These are phyloP conservation scores for Dunaliella primolecta DNA, from an alignment of 139 green algal genomes.

Conservation along the genomic window DNA sequence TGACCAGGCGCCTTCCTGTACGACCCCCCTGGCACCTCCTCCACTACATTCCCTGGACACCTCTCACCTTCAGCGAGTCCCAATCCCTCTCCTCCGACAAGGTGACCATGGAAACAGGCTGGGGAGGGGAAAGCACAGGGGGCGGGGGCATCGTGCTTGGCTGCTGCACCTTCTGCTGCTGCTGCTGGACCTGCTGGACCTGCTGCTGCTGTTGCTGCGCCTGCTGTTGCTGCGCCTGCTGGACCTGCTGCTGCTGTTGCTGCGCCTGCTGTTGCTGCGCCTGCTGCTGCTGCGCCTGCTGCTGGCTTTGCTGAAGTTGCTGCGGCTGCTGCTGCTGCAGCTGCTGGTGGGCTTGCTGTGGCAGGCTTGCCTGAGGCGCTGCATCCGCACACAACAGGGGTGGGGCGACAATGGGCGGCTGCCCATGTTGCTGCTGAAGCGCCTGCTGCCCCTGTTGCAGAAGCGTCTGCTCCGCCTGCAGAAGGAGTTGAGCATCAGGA, in stretches of 20 bases:
- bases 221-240: not conserved
- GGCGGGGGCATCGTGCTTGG: not conserved
- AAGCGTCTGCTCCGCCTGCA: conserved; percentile 8
- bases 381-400: no score
- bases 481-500: conserved; percentile 3
- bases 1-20: no score
- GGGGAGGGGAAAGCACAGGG: conserved; percentile 1
- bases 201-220: conserved; percentile 17
- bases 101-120: conserved; percentile 14
- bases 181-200: not conserved
- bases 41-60: no score
- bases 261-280: not conserved
- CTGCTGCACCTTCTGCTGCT: not conserved
- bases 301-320: not conserved
- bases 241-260: not conserved
- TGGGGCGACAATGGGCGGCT: not conserved
- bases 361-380: not conserved
- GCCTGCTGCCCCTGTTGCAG: not conserved
- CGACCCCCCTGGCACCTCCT: no score
- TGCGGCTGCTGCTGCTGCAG: conserved; percentile 19
- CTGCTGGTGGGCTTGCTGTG: conserved; percentile 3
- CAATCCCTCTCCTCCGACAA: conserved; percentile 53
- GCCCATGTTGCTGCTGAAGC: not conserved
- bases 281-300: conserved; percentile 19
- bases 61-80: conserved; percentile 28